Base-by-base conservation (phyloP, 1,284 basidiomycete genomes). In the Trametes pubescens region DNA sequence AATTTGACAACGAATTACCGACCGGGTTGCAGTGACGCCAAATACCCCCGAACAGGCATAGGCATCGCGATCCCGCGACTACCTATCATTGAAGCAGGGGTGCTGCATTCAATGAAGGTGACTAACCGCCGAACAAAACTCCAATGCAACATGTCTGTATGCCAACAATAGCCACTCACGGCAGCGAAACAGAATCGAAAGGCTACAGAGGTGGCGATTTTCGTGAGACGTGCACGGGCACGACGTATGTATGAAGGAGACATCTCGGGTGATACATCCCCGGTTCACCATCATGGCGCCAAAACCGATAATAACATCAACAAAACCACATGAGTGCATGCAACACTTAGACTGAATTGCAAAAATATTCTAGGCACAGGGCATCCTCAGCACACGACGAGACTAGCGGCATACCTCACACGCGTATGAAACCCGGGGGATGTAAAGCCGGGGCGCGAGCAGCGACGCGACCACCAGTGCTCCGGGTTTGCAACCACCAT, bases 401-500 rank as follows among this genome's bases (percentile, higher is more conserved):
- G 4, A 3, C 10, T 32, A 29, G 49, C 29, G 49, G 34, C 49
- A 51, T 16, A 14, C 13, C 9, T 5, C 18, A 32, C 22, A 32
- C 7, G n/a, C 29, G 29, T 32, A 34, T 21, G 29, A 14, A 26
- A 54, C 52, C 14, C 14, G 37, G 11, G 24, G 16, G 37, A 9
- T 21, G 21, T n/a, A 9, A 18, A 16, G 18, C 37, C 52, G 37
- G 38, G 29, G 18, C 37, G 52, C n/a, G 7, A 21, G 44, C 24
- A 51, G 49, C 22, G 29, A 21, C 3, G 21, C 55, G 32, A 57
- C 40, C 55, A 34, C 29, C 55, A 26, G 24, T 47, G 44, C 44
- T 7, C n/a, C 16, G 21, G 18, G 29, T 32, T 32, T 38, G 10
- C 37, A 13, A 44, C 43, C 43, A 47, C 44, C 44, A 26, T 57